Conservation (phyloP, 2,329 filamentous ascomycete genomes). For the Fonsecaea monophora region DNA sequence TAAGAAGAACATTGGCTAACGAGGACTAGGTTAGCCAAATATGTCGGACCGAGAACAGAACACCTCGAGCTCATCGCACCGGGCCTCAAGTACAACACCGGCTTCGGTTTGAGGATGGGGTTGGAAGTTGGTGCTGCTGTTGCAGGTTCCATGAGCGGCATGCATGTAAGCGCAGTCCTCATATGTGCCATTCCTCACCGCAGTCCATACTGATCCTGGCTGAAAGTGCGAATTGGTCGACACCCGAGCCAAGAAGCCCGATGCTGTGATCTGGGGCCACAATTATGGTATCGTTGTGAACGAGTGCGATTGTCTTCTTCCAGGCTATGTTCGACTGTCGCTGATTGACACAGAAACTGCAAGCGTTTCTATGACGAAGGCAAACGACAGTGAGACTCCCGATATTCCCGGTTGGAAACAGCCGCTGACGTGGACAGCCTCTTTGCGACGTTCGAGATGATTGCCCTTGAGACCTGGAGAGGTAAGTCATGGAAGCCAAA, state of each 20-base stretch:
- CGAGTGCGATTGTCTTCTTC: slow-evolving; percentile 19
- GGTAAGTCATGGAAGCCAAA: slow-evolving; percentile 7
- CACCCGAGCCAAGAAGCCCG: slow-evolving; percentile 50
- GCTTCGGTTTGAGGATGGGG: slow-evolving; percentile 51
- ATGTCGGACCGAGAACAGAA: slow-evolving; percentile 49
- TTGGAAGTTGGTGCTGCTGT: slow-evolving; percentile 51
- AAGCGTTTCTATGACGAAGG: slow-evolving; percentile 51
- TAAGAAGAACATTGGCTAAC: not conserved
- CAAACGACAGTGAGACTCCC: slow-evolving; percentile 41
- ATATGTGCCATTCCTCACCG: not conserved
- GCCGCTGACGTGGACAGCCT: slow-evolving; percentile 37
- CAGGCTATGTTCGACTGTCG: not conserved
- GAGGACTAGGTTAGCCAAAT: slow-evolving; percentile 39
- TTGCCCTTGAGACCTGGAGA: slow-evolving; percentile 50
- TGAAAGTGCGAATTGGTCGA: slow-evolving; percentile 50
- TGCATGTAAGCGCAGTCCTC: slow-evolving; percentile 42
- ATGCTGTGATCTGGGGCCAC: slow-evolving; percentile 51
- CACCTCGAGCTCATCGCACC: slow-evolving; percentile 52
- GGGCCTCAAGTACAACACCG: slow-evolving; percentile 51
- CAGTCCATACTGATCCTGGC: slow-evolving; percentile 1
- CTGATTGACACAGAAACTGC: slow-evolving; percentile 41
- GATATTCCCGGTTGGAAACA: not conserved
- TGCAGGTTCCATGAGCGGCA: slow-evolving; percentile 51
- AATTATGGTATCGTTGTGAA: slow-evolving; percentile 56
- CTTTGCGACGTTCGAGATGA: slow-evolving; percentile 55